Conservation (phyloP, 805 yeast genomes). For the Candida takata region DNA sequence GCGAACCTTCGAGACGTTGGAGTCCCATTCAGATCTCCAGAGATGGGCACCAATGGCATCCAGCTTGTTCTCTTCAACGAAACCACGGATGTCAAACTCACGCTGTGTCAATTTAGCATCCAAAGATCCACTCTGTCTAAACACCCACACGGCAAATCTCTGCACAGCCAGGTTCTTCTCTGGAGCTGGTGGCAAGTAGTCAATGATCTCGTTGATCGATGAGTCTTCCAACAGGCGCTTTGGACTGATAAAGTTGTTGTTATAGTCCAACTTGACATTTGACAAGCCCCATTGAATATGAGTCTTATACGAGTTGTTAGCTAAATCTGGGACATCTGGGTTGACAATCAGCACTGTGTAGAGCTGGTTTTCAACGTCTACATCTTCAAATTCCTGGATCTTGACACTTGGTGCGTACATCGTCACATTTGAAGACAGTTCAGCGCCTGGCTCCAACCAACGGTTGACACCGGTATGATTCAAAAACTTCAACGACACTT, state of each 20-base stretch:
- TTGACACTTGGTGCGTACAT: slow-evolving; percentile 69
- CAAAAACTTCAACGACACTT: slow-evolving; percentile 69
- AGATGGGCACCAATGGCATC: slow-evolving; percentile 86
- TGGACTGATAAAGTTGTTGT: slow-evolving; percentile 45
- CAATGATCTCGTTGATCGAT: slow-evolving; percentile 39
- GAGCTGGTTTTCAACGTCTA: slow-evolving; percentile 35
- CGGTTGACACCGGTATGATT: slow-evolving; percentile 55
- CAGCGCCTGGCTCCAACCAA: slow-evolving; percentile 75
- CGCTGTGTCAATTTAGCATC: slow-evolving; percentile 25
- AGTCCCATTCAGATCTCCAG: slow-evolving; percentile 83
- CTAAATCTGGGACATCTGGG: slow-evolving; percentile 84
- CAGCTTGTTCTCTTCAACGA: slow-evolving; percentile 48
- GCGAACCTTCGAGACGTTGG: slow-evolving; percentile 63
- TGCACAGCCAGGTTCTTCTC: slow-evolving; percentile 83
- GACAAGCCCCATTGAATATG: slow-evolving; percentile 71
- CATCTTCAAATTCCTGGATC: slow-evolving; percentile 61
- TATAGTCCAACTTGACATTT: slow-evolving; percentile 55
- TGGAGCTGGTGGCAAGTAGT: slow-evolving; percentile 78
- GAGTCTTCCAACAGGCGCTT: slow-evolving; percentile 27
- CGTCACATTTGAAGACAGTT: slow-evolving; percentile 68
- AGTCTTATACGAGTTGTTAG: slow-evolving; percentile 60
- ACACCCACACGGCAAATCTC: slow-evolving; percentile 85
- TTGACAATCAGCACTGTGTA: slow-evolving; percentile 81
- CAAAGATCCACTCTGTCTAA: slow-evolving; percentile 49
- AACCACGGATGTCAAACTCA: slow-evolving; percentile 65